Conservation (phyloP, 108 stramenopile genomes). For the Schizochytrium sp. region DNA sequence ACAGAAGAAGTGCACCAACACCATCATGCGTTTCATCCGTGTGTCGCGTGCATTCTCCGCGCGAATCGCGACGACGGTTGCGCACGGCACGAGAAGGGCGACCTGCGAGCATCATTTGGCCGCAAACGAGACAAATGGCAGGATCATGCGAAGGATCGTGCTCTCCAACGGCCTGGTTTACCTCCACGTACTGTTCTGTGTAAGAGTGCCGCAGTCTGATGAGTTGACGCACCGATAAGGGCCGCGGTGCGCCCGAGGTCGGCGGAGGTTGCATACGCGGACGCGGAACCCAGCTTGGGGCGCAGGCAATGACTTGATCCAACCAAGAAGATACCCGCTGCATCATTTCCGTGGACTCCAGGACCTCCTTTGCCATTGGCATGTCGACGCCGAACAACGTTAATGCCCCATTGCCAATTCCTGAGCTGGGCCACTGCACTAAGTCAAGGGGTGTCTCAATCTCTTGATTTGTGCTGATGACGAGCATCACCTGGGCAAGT, state of each 20-base stretch:
- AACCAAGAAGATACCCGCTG: neutral
- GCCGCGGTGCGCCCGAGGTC: neutral
- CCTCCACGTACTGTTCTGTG: constrained; percentile 70
- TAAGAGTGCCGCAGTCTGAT: constrained; percentile 72
- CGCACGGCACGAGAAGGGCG: constrained; percentile 37
- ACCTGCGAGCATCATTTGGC: constrained; percentile 71
- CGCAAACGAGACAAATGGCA: constrained; percentile 77
- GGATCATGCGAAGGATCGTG: constrained; percentile 69
- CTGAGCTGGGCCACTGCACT: neutral
- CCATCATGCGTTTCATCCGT: constrained; percentile 70
- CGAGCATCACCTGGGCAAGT: neutral
- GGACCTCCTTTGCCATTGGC: neutral
- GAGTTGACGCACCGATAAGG: constrained; percentile 19
- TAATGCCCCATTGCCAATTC: neutral
- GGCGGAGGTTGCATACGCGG: neutral
- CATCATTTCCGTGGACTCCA: neutral
- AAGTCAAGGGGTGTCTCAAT: neutral
- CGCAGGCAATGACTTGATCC: neutral
- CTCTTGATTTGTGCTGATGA: neutral
- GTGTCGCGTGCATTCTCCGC: constrained; percentile 74
- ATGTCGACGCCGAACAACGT: neutral
- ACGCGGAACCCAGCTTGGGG: neutral
- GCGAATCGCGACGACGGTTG: constrained; percentile 35
- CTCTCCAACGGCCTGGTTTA: constrained; percentile 36
- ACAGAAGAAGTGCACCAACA: constrained; percentile 81